Evolutionary conservation across 352 stramenopile species (phyloP), one percentile per base, ranked within the genome.

Genomic region (Pythium angustatum): DNA sequence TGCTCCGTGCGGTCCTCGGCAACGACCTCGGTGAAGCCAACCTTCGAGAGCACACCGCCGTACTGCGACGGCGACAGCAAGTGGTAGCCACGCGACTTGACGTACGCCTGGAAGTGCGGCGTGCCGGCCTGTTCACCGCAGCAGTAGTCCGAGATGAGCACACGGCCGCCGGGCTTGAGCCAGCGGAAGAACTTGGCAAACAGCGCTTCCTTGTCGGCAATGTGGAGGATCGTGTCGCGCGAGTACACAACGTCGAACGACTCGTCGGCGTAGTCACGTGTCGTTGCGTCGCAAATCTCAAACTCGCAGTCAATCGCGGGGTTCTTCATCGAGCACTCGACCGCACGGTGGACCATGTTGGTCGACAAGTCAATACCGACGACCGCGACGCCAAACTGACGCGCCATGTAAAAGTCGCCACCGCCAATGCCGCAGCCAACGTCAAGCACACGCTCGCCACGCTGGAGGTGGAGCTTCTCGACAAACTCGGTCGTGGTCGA

Each of bases 381-480:
- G 11, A 80, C 73, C 15, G 83, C 73, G 5, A 81, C 73, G 30
- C 80, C 86, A 48, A 97, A 81, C 51, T 84, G 82, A 61, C 91
- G 90, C 28, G 83, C 83, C 49, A 94, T 79, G 64, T 91, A 93
- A 52, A 88, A 77, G n/a, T 75, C 73, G 7, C 83, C 89, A 17
- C 85, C 85, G 31, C 85, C 85, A 50, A 94, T 89, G 47, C 85
- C 85, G 49, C 85, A 94, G 55, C 85, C 85, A 2, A 94, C 85
- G 62, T 94, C 85, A 19, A 94, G 70, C 38, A 91, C 53, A 31
- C 69, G 69, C 51, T 80, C 43, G 24, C 68, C 66, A 14, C 45
- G 56, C 34, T 71, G 21, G 15, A 80, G 57, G 33, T 69, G 43
- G 8, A 80, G 66, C 60, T 64, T 76, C n/a, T 61, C 69, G n/a